Evolutionary conservation across 2,329 filamentous ascomycete genomes (phyloP), one percentile per base, ranked within the genome.

Genomic region (Pseudocercospora cruenta): DNA sequence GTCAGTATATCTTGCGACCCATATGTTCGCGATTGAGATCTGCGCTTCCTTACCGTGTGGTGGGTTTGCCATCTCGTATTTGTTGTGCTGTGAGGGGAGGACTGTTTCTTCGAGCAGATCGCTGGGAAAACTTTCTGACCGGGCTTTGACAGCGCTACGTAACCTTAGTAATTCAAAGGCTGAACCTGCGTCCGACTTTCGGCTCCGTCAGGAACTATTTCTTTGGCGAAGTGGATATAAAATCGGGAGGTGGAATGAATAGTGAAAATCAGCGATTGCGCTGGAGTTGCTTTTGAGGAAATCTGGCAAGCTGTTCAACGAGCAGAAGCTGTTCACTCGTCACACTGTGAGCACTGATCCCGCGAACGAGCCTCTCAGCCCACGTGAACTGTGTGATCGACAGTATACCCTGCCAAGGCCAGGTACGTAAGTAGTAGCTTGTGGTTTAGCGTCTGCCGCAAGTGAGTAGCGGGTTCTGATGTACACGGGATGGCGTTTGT

Each of bases 51-150:
- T 75, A 83, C 82, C 82, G 74, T 85, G 83, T 68, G 83, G 83
- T 76, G 82, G 76, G 74, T 85, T 85, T 64, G 83, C 83, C 83
- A 84, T 84, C 45, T 47, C 58, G 28, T 65, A 31, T 55, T 10
- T 22, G 22, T 14, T 28, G 49, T 54, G 19, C 22, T 12, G 24
- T 54, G 33, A 24, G 14, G 49, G 24, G 22, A 26, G 22, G 22
- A 28, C 14, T 54, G 49, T 16, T 22, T 24, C 2, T 24, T 24
- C 49, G 19, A 31, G 33, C 16, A 28, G 33, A 19, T 19, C 16
- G 22, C 28, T 45, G 19, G 58, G 33, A 45, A 54, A 54, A 54
- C 49, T 54, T 54, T 54, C 49, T 54, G 49, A 16, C 22, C 8
- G 24, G 21, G 10, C 16, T 19, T n/a, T 19, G 51, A 55, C 26